Evolutionary conservation across 805 yeast species (phyloP).

Genomic region (Saturnispora saitoi): DNA sequence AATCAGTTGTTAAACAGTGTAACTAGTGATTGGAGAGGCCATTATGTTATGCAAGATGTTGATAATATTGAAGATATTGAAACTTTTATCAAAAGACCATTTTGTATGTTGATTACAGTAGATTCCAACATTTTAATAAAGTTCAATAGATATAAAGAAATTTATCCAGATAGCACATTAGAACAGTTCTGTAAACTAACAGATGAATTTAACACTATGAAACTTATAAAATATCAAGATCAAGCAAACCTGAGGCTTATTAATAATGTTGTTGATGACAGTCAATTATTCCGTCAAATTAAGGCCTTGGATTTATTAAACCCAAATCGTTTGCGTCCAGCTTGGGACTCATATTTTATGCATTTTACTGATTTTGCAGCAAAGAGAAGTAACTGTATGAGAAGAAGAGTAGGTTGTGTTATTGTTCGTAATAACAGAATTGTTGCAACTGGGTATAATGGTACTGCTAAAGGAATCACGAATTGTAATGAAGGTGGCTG

Average conservation of each 20-base stretch:
- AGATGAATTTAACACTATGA: constrained; percentile 22
- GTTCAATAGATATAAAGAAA: constrained; percentile 26
- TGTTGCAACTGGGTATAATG: constrained; percentile 94
- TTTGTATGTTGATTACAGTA: constrained; percentile 68
- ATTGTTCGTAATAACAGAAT: constrained; percentile 79
- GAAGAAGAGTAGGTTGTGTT: constrained; percentile 94
- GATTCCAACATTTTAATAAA: constrained; percentile 62
- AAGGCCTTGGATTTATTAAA: constrained; percentile 39
- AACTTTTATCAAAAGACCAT: constrained; percentile 60
- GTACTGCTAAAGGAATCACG: constrained; percentile 81
- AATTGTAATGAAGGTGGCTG: constrained; percentile 98
- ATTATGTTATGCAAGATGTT: constrained; percentile 51
- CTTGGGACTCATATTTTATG: constrained; percentile 97
- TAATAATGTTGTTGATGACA: constrained; percentile 35
- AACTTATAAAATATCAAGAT: constrained; percentile 16
- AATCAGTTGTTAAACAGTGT: constrained; percentile 45
- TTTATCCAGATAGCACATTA: constrained; percentile 3
- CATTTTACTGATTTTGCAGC: constrained; percentile 89
- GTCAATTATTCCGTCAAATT: constrained; percentile 31
- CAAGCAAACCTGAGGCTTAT: constrained; percentile 51
- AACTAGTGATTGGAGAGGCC: constrained; percentile 56
- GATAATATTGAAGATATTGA: constrained; percentile 35
- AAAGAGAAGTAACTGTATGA: constrained; percentile 90
- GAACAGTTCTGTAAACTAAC: constrained; percentile 13
- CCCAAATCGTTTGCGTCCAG: constrained; percentile 63